phyloP scores from a whole-genome alignment of 2,329 filamentous ascomycete species.

The Passalora sequoiae region DNA sequence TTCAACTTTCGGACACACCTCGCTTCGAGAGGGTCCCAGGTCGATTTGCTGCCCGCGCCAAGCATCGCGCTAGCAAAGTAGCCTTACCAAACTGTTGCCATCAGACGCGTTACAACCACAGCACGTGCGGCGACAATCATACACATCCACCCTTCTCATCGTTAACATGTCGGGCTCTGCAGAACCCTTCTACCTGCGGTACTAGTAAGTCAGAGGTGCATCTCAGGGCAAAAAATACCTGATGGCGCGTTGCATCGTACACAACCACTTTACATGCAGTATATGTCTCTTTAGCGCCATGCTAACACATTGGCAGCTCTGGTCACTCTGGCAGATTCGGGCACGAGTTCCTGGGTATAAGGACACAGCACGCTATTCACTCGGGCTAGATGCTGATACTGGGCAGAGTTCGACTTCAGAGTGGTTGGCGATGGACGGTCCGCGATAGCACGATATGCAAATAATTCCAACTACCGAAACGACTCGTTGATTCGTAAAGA shows the following conservation, averaged over 20 bases:
- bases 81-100: no score
- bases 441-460: constrained; percentile 91
- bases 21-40: no score
- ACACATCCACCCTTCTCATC: no score
- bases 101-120: no score
- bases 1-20: no score
- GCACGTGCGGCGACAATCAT: no score
- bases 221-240: no score
- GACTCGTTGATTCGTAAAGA: constrained; percentile 99
- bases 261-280: background rate
- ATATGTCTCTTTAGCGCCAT: background rate
- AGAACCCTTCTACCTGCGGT: constrained; percentile 91
- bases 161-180: constrained; percentile 57
- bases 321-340: constrained; percentile 96
- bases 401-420: constrained; percentile 87
- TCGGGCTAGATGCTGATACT: constrained; percentile 6
- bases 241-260: no score
- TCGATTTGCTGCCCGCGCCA: no score
- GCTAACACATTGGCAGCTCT: constrained; percentile 57
- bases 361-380: constrained; percentile 18
- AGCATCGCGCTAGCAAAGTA: no score
- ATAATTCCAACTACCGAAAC: constrained; percentile 99
- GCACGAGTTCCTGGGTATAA: constrained; percentile 87
- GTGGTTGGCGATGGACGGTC: constrained; percentile 88
- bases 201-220: constrained; percentile 68